Evolutionary conservation across 2,329 filamentous ascomycete species (phyloP).

Genomic region (Tolypocladium inflatum): DNA sequence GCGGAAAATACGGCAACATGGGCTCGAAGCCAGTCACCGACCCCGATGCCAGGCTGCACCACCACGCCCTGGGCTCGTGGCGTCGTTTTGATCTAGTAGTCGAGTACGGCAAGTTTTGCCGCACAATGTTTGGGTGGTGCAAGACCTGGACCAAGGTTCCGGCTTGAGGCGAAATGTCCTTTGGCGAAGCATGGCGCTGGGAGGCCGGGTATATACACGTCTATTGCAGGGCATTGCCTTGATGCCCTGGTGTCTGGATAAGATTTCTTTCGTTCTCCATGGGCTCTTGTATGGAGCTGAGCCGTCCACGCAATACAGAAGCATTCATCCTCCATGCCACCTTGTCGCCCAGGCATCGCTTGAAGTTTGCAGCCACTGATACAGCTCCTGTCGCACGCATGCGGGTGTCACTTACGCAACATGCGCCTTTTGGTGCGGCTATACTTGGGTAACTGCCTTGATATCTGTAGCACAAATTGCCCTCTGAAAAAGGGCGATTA

Average conservation of each 20-base stretch:
- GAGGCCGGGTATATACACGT: not conserved
- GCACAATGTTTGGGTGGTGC: slow-evolving; percentile 11
- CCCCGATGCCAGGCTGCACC: slow-evolving; percentile 10
- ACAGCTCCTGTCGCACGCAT: too few species aligned
- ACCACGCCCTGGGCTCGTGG: slow-evolving; percentile 14
- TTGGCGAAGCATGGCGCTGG: not conserved
- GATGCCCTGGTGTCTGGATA: not conserved
- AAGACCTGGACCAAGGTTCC: slow-evolving; percentile 11
- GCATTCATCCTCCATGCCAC: too few species aligned
- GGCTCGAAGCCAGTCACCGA: slow-evolving; percentile 12
- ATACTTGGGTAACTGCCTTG: too few species aligned
- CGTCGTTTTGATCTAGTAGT: slow-evolving; percentile 9
- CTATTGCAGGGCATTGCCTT: not conserved
- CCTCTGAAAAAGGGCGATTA: too few species aligned
- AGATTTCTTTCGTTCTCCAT: not conserved
- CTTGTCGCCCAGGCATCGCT: too few species aligned
- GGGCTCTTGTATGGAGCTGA: not conserved
- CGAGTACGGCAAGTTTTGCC: slow-evolving; percentile 15
- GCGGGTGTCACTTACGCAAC: too few species aligned
- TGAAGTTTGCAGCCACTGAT: too few species aligned
- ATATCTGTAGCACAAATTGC: too few species aligned
- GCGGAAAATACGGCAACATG: slow-evolving; percentile 13
- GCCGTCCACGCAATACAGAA: too few species aligned
- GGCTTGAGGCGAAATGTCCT: not conserved
- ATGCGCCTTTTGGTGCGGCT: too few species aligned